phyloP scores from a whole-genome alignment of 2,329 filamentous ascomycete species.

The Neopestalotiopsis sp. region DNA sequence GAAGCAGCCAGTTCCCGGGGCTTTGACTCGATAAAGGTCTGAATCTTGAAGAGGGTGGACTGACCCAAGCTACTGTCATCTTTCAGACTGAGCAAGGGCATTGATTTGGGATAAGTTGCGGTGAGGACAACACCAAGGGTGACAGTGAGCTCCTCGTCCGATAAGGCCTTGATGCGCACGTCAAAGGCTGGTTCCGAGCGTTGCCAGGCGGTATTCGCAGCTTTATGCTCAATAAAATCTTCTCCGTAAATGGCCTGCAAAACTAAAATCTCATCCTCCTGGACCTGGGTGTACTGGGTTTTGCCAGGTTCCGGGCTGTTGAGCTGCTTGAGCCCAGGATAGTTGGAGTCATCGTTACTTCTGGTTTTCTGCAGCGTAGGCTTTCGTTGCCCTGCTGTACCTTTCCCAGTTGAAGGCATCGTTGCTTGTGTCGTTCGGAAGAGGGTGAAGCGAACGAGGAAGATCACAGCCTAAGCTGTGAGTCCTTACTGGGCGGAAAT shows the following conservation, averaged over 20 bases:
- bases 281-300: slow-evolving; percentile 79
- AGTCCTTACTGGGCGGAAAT: slow-evolving; percentile 51
- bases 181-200: slow-evolving; percentile 86
- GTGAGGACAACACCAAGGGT: slow-evolving; percentile 81
- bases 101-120: slow-evolving; percentile 87
- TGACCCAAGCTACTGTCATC: slow-evolving; percentile 69
- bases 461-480: slow-evolving; percentile 59
- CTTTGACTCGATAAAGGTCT: slow-evolving; percentile 64
- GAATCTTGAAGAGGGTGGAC: slow-evolving; percentile 73
- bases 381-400: slow-evolving; percentile 52
- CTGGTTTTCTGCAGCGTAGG: slow-evolving; percentile 47
- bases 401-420: slow-evolving; percentile 60
- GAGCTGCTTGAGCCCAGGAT: slow-evolving; percentile 55
- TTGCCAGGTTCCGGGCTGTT: slow-evolving; percentile 46
- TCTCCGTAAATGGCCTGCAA: slow-evolving; percentile 88
- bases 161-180: slow-evolving; percentile 75
- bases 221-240: slow-evolving; percentile 79
- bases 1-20: slow-evolving; percentile 57
- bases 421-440: slow-evolving; percentile 33
- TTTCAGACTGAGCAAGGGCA: slow-evolving; percentile 74
- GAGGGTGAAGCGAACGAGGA: slow-evolving; percentile 34
- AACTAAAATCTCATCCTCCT: slow-evolving; percentile 86
- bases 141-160: slow-evolving; percentile 73
- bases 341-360: slow-evolving; percentile 52
- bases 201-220: slow-evolving; percentile 82